Percentiles rank a stretch among this genome's conserved stretches.
phyloP scores from a whole-genome alignment of 192 early-diverging fungal species.

The Hyaloraphidium curvatum region DNA sequence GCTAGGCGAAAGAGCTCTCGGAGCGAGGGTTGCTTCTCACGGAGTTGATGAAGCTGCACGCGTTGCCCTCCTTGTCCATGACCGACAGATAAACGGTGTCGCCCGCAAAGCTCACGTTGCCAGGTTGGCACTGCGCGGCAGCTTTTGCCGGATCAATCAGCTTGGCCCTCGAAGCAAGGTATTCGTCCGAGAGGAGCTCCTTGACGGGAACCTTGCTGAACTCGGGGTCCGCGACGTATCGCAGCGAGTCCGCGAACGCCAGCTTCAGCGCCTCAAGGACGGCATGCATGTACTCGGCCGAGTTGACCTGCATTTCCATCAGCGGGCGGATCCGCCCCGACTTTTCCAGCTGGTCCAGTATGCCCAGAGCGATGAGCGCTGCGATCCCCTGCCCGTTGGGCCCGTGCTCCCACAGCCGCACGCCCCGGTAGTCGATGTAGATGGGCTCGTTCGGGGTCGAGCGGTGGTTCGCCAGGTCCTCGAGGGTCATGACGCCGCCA shows the following conservation, averaged over 20 bases:
- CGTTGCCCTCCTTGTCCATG: conserved; percentile 55
- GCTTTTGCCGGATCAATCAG: conserved; percentile 27
- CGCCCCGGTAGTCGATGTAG: conserved; percentile 35
- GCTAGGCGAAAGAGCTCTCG: too few species aligned
- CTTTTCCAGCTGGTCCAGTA: conserved; percentile 32
- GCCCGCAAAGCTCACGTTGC: conserved; percentile 21
- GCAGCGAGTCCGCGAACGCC: conserved; percentile 58
- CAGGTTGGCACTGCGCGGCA: conserved; percentile 22
- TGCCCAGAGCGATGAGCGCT: conserved; percentile 48
- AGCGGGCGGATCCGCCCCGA: conserved; percentile 15
- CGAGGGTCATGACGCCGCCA: conserved; percentile 42
- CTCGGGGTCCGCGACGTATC: conserved; percentile 45
- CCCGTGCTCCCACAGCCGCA: conserved; percentile 44
- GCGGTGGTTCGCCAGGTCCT: conserved; percentile 36
- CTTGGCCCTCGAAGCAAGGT: conserved; percentile 31
- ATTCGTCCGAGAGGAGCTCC: conserved; percentile 29
- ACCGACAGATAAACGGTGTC: conserved; percentile 64
- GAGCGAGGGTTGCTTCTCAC: background rate
- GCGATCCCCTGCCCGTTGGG: conserved; percentile 57
- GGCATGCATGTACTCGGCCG: conserved; percentile 39
- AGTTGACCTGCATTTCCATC: conserved; percentile 12
- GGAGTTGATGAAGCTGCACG: conserved; percentile 46
- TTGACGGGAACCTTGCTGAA: conserved; percentile 26
- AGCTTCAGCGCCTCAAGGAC: conserved; percentile 46
- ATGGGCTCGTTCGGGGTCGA: conserved; percentile 33